Evolutionary conservation across 1,284 basidiomycete genomes (phyloP), one percentile per base, ranked within the genome.

Genomic region (Moniliella sp.): DNA sequence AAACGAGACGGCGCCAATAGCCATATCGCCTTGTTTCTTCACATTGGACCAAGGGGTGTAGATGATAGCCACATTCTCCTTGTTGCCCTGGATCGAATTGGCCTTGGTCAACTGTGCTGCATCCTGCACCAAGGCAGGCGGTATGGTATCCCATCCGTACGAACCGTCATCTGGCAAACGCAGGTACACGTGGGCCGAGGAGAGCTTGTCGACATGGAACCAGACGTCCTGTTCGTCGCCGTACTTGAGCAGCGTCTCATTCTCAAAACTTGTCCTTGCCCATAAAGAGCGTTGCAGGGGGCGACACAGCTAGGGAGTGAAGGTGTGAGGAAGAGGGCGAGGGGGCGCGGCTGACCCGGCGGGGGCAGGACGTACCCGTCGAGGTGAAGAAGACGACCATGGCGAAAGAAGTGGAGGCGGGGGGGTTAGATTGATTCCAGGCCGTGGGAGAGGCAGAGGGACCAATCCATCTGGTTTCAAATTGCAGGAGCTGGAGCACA

Each of bases 31-130:
- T 7, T 7, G 7, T 23, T 23, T 23, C 21, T 39, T 58, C 19
- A 58, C 34, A 17, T 58, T 57, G 30, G 38, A 30, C 47, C 45
- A 46, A 0, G 83, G 86, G 0, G 86, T 93, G 59, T 86, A 94
- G 39, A 97, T 93, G 49, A 97, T 70, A 9, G 79, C 81, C 16
- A 93, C 54, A 56, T 88, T 78, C 45, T 88, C 79, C 62, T 84
- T 86, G 65, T 93, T 93, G 66, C 78, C 83, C 25, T 93, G 82
- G 34, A 97, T 97, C 3, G 80, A 86, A 52, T 94, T 94, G 0
- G 88, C 86, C 62, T 97, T 97, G 27, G 93, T 84, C 1, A 97
- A 67, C 61, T 97, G 88, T 0, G 82, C 79, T 42, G 80, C 80
- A 57, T 97, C 86, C 5, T 67, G 66, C 15, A 94, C 64, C 7